Conservation (phyloP, 2,329 filamentous ascomycete genomes). For the Colletotrichum tropicicola region DNA sequence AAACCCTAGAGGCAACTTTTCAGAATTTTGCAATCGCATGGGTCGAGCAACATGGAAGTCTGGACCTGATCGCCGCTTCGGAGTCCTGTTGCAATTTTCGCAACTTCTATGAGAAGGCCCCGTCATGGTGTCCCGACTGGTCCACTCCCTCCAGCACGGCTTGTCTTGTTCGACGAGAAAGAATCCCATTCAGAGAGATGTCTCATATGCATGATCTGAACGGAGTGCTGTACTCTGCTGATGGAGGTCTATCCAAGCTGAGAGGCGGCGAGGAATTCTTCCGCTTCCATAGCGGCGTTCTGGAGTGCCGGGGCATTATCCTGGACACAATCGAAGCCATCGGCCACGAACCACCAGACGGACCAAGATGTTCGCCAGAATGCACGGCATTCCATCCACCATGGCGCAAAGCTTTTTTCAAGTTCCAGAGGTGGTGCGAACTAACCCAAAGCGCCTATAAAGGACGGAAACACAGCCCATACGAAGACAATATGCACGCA, state of each 20-base stretch:
- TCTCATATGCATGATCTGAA: neutral
- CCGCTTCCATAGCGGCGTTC: neutral
- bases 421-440: neutral
- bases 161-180: neutral
- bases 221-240: neutral
- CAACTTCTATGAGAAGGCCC: neutral
- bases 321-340: neutral
- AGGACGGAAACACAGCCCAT: neutral
- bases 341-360: neutral
- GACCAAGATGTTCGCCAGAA: neutral
- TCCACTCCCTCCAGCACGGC: neutral
- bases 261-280: neutral
- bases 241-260: neutral
- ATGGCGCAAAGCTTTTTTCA: neutral
- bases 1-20: neutral
- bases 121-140: neutral
- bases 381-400: neutral
- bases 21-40: neutral
- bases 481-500: neutral
- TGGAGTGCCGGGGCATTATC: neutral
- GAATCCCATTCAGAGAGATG: neutral
- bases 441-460: neutral
- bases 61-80: neutral
- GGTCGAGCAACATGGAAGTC: neutral
- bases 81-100: neutral